Base-by-base conservation (phyloP, 768 basidiomycete species). In the Roridomyces roridus region DNA sequence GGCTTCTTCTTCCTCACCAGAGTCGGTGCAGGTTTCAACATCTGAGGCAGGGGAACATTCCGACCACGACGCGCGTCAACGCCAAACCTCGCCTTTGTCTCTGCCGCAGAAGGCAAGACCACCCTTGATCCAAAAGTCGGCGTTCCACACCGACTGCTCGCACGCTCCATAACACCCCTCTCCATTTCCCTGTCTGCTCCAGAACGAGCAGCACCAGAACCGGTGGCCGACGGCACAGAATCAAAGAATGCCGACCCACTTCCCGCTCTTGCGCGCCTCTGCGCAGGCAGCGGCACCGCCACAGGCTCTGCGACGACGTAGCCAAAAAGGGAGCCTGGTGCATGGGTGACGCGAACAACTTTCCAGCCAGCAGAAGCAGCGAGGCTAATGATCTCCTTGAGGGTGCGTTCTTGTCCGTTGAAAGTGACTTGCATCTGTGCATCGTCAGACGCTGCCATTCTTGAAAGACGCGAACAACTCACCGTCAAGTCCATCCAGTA, bases 291-390 rank as follows among this genome's bases (percentile, higher is more conserved):
- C 1, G 87, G 85, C 14, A 90, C 77, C 3, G 77, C 60, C 2
- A 79, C 75, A 6, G 89, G 89, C 17, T 85, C 79, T 25, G 89
- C 90, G 35, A 86, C 77, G 54, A 92, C 82, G 65, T 91, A 82
- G 4, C 86, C 88, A 64, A 92, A 91, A 35, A 87, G 71, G 2
- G 87, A 85, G 10, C 86, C 87, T 34, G 84, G 78, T 3, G 84
- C 80, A 52, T 78, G 78, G 5, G 80, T 79, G 46, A 86, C 84
- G 41, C 81, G 80, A 46, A 77, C 68, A 10, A 87, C 73, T 42
- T 81, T 84, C 86, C 88, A 89, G 1, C 88, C 86, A 20, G 85
- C 79, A 0, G 82, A 82, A 23, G 75, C 70, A 6, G 80, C 73
- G 18, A 90, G 71, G 0, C 79, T 74, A 5, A 83, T 77, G 37